These are phyloP conservation scores for Stephanocyclus meneghinianus DNA, from an alignment of 352 stramenopile species.

Conservation along the genomic window DNA sequence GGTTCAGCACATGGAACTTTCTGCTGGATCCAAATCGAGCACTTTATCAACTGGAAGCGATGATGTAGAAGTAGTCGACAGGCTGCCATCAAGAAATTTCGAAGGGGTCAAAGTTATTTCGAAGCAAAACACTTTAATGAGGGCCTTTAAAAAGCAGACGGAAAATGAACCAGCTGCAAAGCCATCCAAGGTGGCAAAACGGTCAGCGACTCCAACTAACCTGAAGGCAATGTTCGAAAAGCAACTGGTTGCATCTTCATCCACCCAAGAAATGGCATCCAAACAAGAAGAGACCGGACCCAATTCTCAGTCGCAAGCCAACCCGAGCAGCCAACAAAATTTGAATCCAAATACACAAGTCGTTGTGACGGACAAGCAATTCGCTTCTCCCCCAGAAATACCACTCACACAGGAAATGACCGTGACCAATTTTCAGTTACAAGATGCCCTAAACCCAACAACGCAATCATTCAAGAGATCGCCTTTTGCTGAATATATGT, in stretches of 20 bases:
- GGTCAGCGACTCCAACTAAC: constrained; percentile 16
- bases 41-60: constrained; percentile 3
- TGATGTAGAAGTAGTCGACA: not conserved
- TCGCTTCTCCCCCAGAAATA: not conserved
- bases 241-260: constrained; percentile 2
- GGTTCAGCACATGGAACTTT: constrained; percentile 13
- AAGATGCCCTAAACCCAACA: constrained; percentile 4
- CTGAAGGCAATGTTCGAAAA: constrained; percentile 45
- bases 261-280: not conserved
- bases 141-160: constrained; percentile 48
- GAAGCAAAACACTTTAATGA: constrained; percentile 35
- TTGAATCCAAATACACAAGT: constrained; percentile 3
- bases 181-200: not conserved
- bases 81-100: constrained; percentile 6
- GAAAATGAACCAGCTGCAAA: constrained; percentile 15
- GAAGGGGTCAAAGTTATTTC: constrained; percentile 10
- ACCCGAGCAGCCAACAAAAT: not conserved
- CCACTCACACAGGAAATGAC: constrained; percentile 34
- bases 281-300: not conserved
- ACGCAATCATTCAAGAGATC: constrained; percentile 34
- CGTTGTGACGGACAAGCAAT: not conserved
- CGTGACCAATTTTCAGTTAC: not conserved
- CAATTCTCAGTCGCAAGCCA: too few species aligned
- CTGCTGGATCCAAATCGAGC: not conserved
- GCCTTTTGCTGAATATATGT: constrained; percentile 27